Base-by-base conservation (phyloP, 106 monocot genomes). In the Apostasia ramifera region DNA sequence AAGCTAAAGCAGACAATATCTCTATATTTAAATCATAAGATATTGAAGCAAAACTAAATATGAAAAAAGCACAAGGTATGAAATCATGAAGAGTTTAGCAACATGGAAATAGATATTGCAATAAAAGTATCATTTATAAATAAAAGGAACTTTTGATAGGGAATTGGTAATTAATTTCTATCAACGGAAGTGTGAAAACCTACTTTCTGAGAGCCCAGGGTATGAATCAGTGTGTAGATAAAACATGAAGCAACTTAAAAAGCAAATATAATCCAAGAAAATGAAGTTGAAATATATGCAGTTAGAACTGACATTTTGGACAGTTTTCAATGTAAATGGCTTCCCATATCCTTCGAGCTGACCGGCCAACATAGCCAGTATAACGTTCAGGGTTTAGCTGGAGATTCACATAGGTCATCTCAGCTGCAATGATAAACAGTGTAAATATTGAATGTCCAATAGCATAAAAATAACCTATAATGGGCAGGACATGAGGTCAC, bases 361-460 rank as follows among this genome's bases (percentile, higher is more conserved):
- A 97, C 79, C 82, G 72, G 37, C 95, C 95, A 11, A 71, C 71
- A 69, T 89, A 97, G 7, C 95, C 95, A 71, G 92, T 97, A 66
- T 89, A 97, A 5, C 95, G 84, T 77, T 97, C 95, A 73, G 92
- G 92, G 55, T 97, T 92, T 61, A 97, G 73, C 61, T 85, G 92
- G 63, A 97, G 95, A 62, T 97, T 97, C 44, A 92, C 95, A 87
- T 97, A 97, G 56, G 95, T 92, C 92, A 92, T 87, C 77, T 89
- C 92, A 70, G 71, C 95, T 97, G 84, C 72, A 85, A 68, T 66
- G 70, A 13, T 0, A 70, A 61, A 70, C n/a, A 11, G 26, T 26
- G 26, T 26, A 26, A 26, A 26, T 26, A 26, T 26, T 26, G 26
- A 26, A 26, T 26, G 26, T 26, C 26, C 26, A 26, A 26, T 26